Evolutionary conservation across 371 early-diverging fungal species (phyloP), one percentile per base, ranked within the genome.

Genomic region (Parasitella parasitica): DNA sequence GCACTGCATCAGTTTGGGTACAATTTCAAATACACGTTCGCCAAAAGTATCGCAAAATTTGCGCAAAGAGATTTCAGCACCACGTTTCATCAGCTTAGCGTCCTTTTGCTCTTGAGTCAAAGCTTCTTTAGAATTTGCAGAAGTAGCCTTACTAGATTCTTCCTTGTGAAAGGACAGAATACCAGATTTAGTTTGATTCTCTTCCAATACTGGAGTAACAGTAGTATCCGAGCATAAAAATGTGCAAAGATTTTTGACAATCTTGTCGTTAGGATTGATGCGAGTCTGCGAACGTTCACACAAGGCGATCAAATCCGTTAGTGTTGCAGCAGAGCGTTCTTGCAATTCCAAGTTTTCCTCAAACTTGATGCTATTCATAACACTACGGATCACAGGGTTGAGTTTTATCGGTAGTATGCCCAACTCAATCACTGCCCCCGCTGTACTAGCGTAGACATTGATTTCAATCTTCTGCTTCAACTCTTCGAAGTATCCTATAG

Each of bases 341-440:
- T 94, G 94, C 22, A 94, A 69, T 35, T 89, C 87, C 6, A 74
- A 61, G 49, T 89, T 91, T 43, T 83, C 85, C 67, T 95, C 96
- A 54, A 81, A 82, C 59, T 95, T 93, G 55, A 97, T 84, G 11
- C 92, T 85, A 59, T 90, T 87, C 95, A 96, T 97, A 24, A 98
- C 77, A 50, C 92, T 79, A 20, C 94, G 87, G 49, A 97, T 86
- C 11, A 98, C 77, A 3, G 92, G 90, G 60, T 91, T 95, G 11
- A 96, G 82, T 69, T 94, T 95, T 2, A 81, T 56, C 5, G 97
- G 97, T 11, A 97, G 73, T 1, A 70, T 76, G 9, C 91, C 93
- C 12, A 95, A 64, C 13, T 87, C 84, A 5, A 94, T 88, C 3
- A 94, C 86, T 1, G 97, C 95, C 0, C 92, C 86, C 6, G 97